Evolutionary conservation across 768 basidiomycete genomes (phyloP).

Genomic region (Rhizopogon vesiculosus): DNA sequence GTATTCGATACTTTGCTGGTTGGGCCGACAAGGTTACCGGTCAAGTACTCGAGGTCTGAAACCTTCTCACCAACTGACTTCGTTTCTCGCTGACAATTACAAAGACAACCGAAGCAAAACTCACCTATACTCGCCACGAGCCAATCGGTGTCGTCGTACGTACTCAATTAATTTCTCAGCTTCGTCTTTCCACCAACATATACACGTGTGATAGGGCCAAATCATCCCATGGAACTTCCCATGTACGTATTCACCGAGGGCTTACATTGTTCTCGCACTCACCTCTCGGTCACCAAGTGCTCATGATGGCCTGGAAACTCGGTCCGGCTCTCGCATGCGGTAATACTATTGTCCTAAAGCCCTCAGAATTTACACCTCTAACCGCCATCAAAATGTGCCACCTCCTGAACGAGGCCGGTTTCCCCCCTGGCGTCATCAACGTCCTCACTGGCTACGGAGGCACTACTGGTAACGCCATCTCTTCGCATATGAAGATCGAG

Average conservation of each 20-base stretch:
- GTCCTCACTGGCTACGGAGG: conserved; percentile 63
- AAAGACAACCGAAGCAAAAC: conserved; percentile 37
- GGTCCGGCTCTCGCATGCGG: conserved; percentile 70
- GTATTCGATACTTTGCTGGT: conserved; percentile 78
- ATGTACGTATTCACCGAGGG: conserved; percentile 10
- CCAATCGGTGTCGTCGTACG: conserved; percentile 50
- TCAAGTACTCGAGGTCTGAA: conserved; percentile 56
- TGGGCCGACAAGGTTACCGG: conserved; percentile 87
- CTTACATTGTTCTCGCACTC: not conserved
- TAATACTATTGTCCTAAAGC: conserved; percentile 70
- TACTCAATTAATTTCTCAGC: not conserved
- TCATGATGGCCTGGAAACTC: conserved; percentile 66
- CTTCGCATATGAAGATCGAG: conserved; percentile 51
- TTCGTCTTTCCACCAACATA: not conserved
- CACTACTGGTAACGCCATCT: conserved; percentile 61
- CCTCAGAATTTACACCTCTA: conserved; percentile 68
- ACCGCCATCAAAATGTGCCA: conserved; percentile 45
- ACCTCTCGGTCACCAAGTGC: conserved; percentile 17
- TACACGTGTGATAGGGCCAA: conserved; percentile 25
- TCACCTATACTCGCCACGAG: conserved; percentile 68
- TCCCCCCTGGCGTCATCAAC: conserved; percentile 70
- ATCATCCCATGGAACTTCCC: conserved; percentile 73
- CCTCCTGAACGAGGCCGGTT: conserved; percentile 60
- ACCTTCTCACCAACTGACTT: not conserved
- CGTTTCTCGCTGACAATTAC: not conserved